Evolutionary conservation across 768 basidiomycete species (phyloP), one percentile per base, ranked within the genome.

Genomic region (Naematelia aurantialba): DNA sequence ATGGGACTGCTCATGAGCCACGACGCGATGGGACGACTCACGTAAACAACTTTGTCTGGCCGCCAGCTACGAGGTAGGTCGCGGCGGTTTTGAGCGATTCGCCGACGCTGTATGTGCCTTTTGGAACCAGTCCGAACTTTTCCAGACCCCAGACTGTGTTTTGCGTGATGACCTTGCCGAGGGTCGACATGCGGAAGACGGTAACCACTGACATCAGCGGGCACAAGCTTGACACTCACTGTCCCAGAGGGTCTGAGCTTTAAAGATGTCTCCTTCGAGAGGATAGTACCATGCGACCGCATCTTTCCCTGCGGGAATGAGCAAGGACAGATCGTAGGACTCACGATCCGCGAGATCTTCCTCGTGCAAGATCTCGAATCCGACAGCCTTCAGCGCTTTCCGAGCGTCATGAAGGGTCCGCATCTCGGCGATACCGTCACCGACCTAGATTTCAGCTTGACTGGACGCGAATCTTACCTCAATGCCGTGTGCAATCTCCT

Each of bases 351-450:
- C 94, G 44, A 99, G 82, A 75, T 99, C 94, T 70, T 99, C 94
- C 73, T 94, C 91, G 73, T 90, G 87, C 71, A 87, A 83, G 61
- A 98, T 83, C 69, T 84, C 78, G 81, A 97, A 91, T 19, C 94
- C 96, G 55, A 94, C 92, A 1, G 80, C 81, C 69, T 83, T 79
- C 59, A 99, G 78, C 0, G 94, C 96, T 60, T 88, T 77, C 57
- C 89, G 84, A 0, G 90, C 85, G 51, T 81, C 76, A 26, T 78
- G 75, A 49, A 91, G 78, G 34, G 85, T 85, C 4, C 96, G 87
- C 94, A 98, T 96, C 79, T 97, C 90, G 19, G 96, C 91, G 70
- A 99, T 97, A 56, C 96, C 96, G 72, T 94, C 91, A 21, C 96
- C 94, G 57, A 96, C 81, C 76, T 65, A 30, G 11, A 24, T 13